Evolutionary conservation across 1,139 yeast genomes (phyloP).

Genomic region (Candida frijolesensis): DNA sequence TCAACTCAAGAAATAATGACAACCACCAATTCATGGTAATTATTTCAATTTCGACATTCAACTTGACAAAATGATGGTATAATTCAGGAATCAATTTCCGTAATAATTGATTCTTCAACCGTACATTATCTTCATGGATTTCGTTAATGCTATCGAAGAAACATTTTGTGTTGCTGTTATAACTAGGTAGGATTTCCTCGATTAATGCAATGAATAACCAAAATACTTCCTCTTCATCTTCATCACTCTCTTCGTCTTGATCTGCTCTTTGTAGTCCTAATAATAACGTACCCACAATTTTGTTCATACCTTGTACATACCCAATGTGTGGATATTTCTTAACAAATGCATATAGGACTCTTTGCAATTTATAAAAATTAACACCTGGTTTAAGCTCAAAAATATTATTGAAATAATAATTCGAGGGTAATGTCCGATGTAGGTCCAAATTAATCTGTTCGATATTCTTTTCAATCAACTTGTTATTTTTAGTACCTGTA

Average conservation of each 20-base stretch:
- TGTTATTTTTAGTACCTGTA: constrained; percentile 5
- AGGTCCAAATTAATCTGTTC: constrained; percentile 57
- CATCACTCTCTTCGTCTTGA: not conserved
- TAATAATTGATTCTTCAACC: constrained; percentile 20
- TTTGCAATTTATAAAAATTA: constrained; percentile 49
- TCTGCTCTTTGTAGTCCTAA: constrained; percentile 21
- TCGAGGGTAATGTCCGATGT: constrained; percentile 58
- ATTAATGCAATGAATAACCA: constrained; percentile 56
- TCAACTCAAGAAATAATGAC: constrained; percentile 50
- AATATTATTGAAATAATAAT: constrained; percentile 49
- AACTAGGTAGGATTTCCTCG: constrained; percentile 54
- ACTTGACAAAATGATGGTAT: constrained; percentile 32
- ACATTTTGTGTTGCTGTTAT: constrained; percentile 17
- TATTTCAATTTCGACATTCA: constrained; percentile 51
- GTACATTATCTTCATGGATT: constrained; percentile 43
- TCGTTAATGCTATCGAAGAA: constrained; percentile 37
- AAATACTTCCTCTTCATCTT: constrained; percentile 55
- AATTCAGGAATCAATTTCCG: constrained; percentile 38
- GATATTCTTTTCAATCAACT: constrained; percentile 31
- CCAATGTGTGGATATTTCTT: constrained; percentile 53
- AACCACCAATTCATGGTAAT: constrained; percentile 64
- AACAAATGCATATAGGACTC: constrained; percentile 56
- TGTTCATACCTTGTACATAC: constrained; percentile 67
- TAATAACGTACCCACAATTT: constrained; percentile 55
- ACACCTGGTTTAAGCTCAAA: constrained; percentile 53